Evolutionary conservation across 768 basidiomycete species (phyloP).

Genomic region (Lactarius trivialis): DNA sequence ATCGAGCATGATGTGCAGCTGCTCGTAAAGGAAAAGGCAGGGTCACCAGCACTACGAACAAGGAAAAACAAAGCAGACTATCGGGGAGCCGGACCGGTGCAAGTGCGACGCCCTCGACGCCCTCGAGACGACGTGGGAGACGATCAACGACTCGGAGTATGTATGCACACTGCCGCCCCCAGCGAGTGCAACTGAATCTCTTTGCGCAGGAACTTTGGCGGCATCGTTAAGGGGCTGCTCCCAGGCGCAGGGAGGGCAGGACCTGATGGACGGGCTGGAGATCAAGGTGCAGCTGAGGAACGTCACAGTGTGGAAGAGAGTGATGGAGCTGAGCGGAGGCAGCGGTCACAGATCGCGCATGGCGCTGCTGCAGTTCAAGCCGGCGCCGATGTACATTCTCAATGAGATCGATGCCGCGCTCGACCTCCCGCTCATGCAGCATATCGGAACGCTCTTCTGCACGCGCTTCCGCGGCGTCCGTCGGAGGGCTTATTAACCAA

Average conservation of each 20-base stretch:
- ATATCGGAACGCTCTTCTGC: constrained; percentile 96
- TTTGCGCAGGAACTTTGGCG: constrained; percentile 77
- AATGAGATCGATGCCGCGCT: constrained; percentile 98
- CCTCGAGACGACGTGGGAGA: constrained; percentile 96
- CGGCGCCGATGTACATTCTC: constrained; percentile 98
- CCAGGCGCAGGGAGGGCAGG: constrained; percentile 93
- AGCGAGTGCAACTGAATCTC: background rate
- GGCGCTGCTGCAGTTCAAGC: constrained; percentile 98
- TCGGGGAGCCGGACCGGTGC: constrained; percentile 86
- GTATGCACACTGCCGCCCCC: constrained; percentile 30
- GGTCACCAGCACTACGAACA: constrained; percentile 78
- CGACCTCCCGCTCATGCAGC: constrained; percentile 92
- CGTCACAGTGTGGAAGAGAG: constrained; percentile 99
- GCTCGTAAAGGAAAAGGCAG: too few relatives aligned
- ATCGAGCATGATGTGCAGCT: constrained; percentile 62
- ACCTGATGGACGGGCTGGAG: constrained; percentile 91
- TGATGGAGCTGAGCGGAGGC: constrained; percentile 98
- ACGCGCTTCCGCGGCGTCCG: constrained; percentile 96
- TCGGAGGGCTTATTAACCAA: constrained; percentile 95
- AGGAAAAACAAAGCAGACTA: constrained; percentile 91
- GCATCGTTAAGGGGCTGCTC: constrained; percentile 89
- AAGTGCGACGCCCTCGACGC: constrained; percentile 92
- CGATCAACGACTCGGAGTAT: constrained; percentile 86
- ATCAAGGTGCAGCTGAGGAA: constrained; percentile 93
- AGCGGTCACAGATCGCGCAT: constrained; percentile 98